Evolutionary conservation across 352 stramenopile species (phyloP).

Genomic region (Phytopythium chamaehyphon): DNA sequence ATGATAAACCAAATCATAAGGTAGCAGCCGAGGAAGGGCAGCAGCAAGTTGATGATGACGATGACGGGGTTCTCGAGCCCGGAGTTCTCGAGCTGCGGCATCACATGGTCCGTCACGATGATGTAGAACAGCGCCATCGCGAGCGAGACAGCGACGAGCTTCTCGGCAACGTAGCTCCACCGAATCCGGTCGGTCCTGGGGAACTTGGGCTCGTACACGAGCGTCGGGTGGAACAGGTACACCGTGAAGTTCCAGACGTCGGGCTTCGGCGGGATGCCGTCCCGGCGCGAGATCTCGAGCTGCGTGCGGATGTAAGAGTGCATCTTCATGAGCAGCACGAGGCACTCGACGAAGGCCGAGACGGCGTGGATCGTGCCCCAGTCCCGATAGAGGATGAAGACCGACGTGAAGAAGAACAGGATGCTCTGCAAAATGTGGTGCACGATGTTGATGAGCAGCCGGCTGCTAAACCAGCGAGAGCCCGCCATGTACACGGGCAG

Average conservation of each 20-base stretch:
- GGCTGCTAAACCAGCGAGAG: slow-evolving; percentile 28
- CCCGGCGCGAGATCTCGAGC: slow-evolving; percentile 45
- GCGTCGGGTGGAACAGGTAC: slow-evolving; percentile 81
- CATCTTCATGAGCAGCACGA: slow-evolving; percentile 83
- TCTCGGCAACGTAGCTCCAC: slow-evolving; percentile 79
- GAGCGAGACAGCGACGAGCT: slow-evolving; percentile 74
- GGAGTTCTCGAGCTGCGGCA: slow-evolving; percentile 75
- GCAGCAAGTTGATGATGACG: slow-evolving; percentile 77
- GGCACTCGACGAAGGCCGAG: slow-evolving; percentile 69
- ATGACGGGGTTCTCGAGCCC: slow-evolving; percentile 49
- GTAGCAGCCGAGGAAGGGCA: slow-evolving; percentile 94
- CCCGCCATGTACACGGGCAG: slow-evolving; percentile 66
- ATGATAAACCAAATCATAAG: slow-evolving; percentile 96
- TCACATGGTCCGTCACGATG: slow-evolving; percentile 88
- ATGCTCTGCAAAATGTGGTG: slow-evolving; percentile 71
- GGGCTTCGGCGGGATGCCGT: slow-evolving; percentile 19
- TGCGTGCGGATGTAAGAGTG: slow-evolving; percentile 79
- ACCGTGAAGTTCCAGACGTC: slow-evolving; percentile 59
- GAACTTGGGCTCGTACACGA: slow-evolving; percentile 95
- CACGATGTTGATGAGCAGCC: slow-evolving; percentile 56
- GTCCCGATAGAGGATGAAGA: slow-evolving; percentile 66
- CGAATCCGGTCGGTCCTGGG: slow-evolving; percentile 81
- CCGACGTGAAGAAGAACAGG: slow-evolving; percentile 62
- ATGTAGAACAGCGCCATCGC: slow-evolving; percentile 86
- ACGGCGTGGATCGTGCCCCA: slow-evolving; percentile 73